phyloP scores from a whole-genome alignment of 2,329 filamentous ascomycete species.

The Colletotrichum endophyticum region DNA sequence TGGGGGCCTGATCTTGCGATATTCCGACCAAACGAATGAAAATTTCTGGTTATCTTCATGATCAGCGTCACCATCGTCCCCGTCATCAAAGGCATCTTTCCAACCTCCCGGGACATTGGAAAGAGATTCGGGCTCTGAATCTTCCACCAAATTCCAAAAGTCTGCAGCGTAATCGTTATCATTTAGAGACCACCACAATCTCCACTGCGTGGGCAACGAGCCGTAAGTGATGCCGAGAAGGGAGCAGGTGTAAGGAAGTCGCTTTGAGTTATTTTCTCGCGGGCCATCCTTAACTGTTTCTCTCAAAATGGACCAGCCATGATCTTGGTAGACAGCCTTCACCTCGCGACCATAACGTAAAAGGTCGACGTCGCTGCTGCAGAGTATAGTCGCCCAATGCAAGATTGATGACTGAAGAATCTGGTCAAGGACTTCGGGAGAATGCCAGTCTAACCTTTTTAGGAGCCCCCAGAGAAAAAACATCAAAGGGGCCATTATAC shows the following conservation, averaged over 20 bases:
- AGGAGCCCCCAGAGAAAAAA: too few relatives aligned
- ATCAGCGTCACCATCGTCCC: fast-evolving
- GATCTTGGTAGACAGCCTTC: fast-evolving
- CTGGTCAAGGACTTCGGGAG: too few relatives aligned
- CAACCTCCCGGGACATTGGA: neutral
- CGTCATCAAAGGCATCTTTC: neutral
- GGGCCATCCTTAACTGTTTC: too few relatives aligned
- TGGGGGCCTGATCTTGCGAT: neutral
- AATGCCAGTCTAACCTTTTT: too few relatives aligned
- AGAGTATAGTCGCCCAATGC: too few relatives aligned
- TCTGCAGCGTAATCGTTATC: neutral
- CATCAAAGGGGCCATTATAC: too few relatives aligned
- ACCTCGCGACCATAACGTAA: too few relatives aligned
- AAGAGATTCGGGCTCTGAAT: too few relatives aligned
- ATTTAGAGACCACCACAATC: neutral
- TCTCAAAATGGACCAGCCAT: fast-evolving
- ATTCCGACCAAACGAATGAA: slow-evolving; percentile 4
- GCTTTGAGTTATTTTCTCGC: too few relatives aligned
- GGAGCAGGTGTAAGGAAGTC: neutral
- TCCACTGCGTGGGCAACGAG: neutral
- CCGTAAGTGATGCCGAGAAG: neutral
- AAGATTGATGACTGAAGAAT: too few relatives aligned
- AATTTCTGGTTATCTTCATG: too few relatives aligned
- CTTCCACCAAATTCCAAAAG: neutral
- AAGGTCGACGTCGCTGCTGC: too few relatives aligned